Conservation (phyloP, 306 rosid species). For the Trifolium dubium region DNA sequence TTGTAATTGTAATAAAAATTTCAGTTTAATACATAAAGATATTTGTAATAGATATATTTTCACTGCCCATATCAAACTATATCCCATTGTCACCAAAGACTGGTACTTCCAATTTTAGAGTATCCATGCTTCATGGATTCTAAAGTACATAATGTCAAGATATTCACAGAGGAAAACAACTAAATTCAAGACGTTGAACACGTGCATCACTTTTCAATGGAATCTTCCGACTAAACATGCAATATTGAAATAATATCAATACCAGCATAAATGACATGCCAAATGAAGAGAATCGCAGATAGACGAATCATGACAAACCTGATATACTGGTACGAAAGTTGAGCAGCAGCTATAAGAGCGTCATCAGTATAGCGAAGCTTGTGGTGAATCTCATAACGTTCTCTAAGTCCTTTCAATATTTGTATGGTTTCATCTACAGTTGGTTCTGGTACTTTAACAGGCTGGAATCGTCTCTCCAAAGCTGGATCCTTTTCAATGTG, state of each 20-base stretch:
- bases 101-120: neutral
- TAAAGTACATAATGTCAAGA: neutral
- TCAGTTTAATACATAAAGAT: neutral
- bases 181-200: constrained; percentile 11
- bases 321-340: constrained; percentile 91
- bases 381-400: constrained; percentile 98
- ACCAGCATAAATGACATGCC: constrained; percentile 12
- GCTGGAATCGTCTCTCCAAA: constrained; percentile 95
- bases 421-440: constrained; percentile 92
- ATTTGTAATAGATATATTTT: neutral
- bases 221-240: constrained; percentile 11
- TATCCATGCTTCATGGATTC: neutral
- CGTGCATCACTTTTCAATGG: neutral
- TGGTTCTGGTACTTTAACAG: constrained; percentile 97
- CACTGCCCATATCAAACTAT: neutral
- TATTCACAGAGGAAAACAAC: neutral
- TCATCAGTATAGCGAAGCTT: constrained; percentile 98
- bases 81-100: neutral
- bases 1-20: neutral
- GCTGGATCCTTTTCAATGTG: constrained; percentile 99
- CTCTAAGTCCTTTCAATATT: constrained; percentile 92
- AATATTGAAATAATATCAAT: neutral
- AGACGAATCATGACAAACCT: constrained; percentile 56
- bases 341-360: constrained; percentile 88
- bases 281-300: constrained; percentile 14